phyloP scores from a whole-genome alignment of 805 yeast species.

The Cyberlindnera galapagoensis region DNA sequence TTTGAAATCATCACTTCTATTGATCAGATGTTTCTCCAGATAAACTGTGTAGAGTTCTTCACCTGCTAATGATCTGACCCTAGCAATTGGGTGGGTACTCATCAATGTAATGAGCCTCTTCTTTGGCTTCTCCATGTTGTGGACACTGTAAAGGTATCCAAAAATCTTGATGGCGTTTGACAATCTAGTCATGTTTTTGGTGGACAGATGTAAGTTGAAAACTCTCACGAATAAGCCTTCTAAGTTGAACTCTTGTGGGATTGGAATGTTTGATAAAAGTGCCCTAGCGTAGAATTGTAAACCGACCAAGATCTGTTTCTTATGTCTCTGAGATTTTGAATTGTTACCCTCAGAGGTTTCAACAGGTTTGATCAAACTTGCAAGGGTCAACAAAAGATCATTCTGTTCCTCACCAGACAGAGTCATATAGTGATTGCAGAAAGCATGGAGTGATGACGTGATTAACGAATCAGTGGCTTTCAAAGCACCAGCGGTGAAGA shows the following conservation, averaged over 20 bases:
- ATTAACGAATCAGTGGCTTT: constrained; percentile 43
- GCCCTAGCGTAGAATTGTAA: constrained; percentile 21
- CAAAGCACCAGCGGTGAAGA: constrained; percentile 50
- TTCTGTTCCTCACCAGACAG: constrained; percentile 7
- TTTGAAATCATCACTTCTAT: constrained; percentile 26
- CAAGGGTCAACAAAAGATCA: constrained; percentile 19
- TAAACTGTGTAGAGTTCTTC: constrained; percentile 36
- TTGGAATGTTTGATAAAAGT: constrained; percentile 14
- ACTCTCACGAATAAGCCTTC: constrained; percentile 38
- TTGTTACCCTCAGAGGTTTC: constrained; percentile 2
- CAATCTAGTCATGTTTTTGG: constrained; percentile 33
- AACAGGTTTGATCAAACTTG: constrained; percentile 24
- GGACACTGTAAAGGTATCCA: constrained; percentile 28
- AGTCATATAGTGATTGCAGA: constrained; percentile 27
- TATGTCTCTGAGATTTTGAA: constrained; percentile 10
- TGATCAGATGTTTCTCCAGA: constrained; percentile 26
- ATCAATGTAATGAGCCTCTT: constrained; percentile 24
- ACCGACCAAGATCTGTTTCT: constrained; percentile 18
- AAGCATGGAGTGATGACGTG: constrained; percentile 34
- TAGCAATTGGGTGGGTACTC: constrained; percentile 26
- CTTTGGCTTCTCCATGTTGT: constrained; percentile 14
- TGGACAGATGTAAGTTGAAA: constrained; percentile 51
- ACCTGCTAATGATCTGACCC: constrained; percentile 32
- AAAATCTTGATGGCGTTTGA: constrained; percentile 37
- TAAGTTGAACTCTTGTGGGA: constrained; percentile 20